Conservation (phyloP, 176 grass and related monocot species). For the Hordeum marinum region DNA sequence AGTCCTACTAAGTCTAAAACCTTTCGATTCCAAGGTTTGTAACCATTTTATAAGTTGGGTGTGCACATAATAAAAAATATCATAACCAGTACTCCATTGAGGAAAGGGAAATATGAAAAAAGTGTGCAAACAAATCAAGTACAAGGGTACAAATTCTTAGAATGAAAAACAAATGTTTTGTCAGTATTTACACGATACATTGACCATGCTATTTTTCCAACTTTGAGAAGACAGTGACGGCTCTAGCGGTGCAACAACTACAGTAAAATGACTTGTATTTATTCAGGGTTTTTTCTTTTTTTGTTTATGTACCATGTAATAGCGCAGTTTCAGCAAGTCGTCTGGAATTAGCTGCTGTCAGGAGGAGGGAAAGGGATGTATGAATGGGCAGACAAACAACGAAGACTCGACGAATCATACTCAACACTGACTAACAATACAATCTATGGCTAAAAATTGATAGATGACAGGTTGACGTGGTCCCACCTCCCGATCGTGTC, state of each 20-base stretch:
- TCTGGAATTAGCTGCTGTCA: not conserved
- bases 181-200: not conserved
- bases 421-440: slow-evolving; percentile 26
- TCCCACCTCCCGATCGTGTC: slow-evolving; percentile 30
- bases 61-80: not conserved
- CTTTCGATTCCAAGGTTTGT: no score
- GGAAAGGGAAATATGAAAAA: not conserved
- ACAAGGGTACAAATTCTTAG: not conserved
- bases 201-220: not conserved
- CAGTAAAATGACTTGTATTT: slow-evolving; percentile 29
- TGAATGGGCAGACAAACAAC: slow-evolving; percentile 19
- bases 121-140: no score
- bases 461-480: slow-evolving; percentile 11
- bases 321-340: slow-evolving; percentile 18
- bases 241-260: not conserved
- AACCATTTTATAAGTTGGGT: not conserved
- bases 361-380: not conserved
- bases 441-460: slow-evolving; percentile 33
- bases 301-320: slow-evolving; percentile 34
- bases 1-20: no score
- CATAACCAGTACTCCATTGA: not conserved
- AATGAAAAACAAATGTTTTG: not conserved
- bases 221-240: no score
- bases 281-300: not conserved
- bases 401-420: not conserved